Conservation (phyloP, 371 early-diverging fungal genomes). For the Lichtheimia hyalospora region DNA sequence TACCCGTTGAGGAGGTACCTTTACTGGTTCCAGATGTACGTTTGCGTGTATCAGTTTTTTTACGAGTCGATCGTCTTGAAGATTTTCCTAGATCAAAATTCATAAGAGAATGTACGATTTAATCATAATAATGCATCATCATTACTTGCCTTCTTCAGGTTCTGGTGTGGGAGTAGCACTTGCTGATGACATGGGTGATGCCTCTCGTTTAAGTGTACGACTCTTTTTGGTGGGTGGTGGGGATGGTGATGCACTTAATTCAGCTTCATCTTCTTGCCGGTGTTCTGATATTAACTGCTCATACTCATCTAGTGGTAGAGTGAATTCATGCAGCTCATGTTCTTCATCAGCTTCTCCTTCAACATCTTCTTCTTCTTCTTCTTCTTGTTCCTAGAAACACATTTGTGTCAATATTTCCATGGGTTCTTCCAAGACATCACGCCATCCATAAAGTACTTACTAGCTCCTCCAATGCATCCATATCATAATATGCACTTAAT, state of each 20-base stretch:
- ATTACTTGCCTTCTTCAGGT: conserved; percentile 53
- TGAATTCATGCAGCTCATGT: conserved; percentile 50
- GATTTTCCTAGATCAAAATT: neutral
- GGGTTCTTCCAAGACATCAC: neutral
- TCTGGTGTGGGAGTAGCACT: conserved; percentile 61
- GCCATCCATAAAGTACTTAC: conserved; percentile 20
- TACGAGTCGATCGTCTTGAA: conserved; percentile 10
- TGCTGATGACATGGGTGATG: conserved; percentile 56
- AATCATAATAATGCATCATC: too few relatives aligned
- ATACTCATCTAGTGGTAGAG: conserved; percentile 55
- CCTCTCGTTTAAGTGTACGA: conserved; percentile 41
- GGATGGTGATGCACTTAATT: conserved; percentile 15
- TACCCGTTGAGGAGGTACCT: neutral
- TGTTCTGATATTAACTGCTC: conserved; percentile 62
- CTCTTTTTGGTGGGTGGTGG: conserved; percentile 42
- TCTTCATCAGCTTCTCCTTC: conserved; percentile 47
- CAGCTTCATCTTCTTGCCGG: conserved; percentile 45
- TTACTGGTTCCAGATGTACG: conserved; percentile 1
- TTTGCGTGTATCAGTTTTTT: conserved; percentile 9
- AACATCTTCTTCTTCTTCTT: conserved; percentile 32
- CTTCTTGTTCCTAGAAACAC: neutral
- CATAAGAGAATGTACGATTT: neutral
- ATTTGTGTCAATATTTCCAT: neutral
- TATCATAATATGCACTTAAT: conserved; percentile 52
- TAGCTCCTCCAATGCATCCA: conserved; percentile 57